phyloP scores from a whole-genome alignment of 2,329 filamentous ascomycete genomes.

The Penicillium sp. region DNA sequence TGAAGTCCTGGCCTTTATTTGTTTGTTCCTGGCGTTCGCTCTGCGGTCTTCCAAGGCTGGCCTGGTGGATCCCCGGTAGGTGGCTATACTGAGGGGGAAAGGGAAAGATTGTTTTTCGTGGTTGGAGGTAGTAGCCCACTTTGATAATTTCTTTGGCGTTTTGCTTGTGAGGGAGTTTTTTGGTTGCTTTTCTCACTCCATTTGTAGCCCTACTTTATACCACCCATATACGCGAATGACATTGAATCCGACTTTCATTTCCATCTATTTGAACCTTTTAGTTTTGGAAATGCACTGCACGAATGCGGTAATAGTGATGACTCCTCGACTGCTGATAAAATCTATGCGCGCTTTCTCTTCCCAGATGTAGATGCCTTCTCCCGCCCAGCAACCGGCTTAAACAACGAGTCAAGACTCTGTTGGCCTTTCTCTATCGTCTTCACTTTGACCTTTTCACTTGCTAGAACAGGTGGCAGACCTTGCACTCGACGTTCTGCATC shows the following conservation, averaged over 20 bases:
- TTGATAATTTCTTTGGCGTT: slow-evolving; percentile 10
- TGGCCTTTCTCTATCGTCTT: slow-evolving; percentile 38
- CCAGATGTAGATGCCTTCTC: not conserved
- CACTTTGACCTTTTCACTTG: slow-evolving; percentile 37
- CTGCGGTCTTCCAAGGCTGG: not conserved
- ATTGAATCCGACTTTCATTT: slow-evolving; percentile 1
- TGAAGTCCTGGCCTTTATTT: not conserved
- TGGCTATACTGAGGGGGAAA: not conserved
- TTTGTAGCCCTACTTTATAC: slow-evolving; percentile 15
- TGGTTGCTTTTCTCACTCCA: not conserved
- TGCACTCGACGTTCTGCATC: slow-evolving; percentile 38
- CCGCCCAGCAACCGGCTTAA: slow-evolving; percentile 21
- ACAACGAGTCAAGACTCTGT: slow-evolving; percentile 35
- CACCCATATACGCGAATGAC: slow-evolving; percentile 13
- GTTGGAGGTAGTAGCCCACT: too few relatives aligned
- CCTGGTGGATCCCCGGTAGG: not conserved
- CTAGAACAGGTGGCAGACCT: slow-evolving; percentile 38
- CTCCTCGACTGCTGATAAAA: too few relatives aligned
- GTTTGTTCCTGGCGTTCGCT: not conserved
- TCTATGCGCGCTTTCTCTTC: not conserved
- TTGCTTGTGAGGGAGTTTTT: slow-evolving; percentile 14
- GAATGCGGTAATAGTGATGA: too few relatives aligned
- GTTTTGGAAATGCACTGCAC: too few relatives aligned
- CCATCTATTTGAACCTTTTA: not conserved
- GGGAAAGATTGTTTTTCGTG: not conserved